Evolutionary conservation across 805 yeast genomes (phyloP).

Genomic region (Cyberlindnera galapagoensis): DNA sequence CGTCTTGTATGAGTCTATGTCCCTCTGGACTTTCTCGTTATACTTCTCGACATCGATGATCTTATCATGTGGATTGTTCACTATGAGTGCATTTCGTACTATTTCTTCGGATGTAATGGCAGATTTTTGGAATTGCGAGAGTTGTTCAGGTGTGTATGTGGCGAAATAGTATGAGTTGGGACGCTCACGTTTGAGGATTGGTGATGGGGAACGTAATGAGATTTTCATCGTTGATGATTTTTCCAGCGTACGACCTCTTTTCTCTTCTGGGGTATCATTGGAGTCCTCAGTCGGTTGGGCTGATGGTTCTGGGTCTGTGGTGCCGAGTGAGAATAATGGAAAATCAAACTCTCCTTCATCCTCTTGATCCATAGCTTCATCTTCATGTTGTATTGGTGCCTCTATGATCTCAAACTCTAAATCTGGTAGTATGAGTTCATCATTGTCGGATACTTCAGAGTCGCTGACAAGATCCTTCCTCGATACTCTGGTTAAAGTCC

Average conservation of each 20-base stretch:
- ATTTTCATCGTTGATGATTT: constrained; percentile 12
- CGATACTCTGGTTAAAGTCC: constrained; percentile 14
- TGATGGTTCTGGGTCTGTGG: not conserved
- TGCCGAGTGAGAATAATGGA: constrained; percentile 24
- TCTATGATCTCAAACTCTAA: constrained; percentile 24
- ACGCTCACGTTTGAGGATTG: constrained; percentile 19
- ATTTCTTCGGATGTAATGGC: constrained; percentile 19
- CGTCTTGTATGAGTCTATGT: constrained; percentile 4
- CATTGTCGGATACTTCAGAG: constrained; percentile 11
- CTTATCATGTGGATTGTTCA: constrained; percentile 7
- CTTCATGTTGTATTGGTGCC: constrained; percentile 1
- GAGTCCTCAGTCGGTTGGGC: too few relatives aligned
- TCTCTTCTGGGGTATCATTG: constrained; percentile 6
- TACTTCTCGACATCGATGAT: constrained; percentile 12
- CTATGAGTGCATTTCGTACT: constrained; percentile 2
- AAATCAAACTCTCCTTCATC: constrained; percentile 22
- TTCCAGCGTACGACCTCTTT: constrained; percentile 11
- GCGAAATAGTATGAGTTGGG: constrained; percentile 20
- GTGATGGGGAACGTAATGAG: constrained; percentile 22
- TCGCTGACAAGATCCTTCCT: constrained; percentile 18
- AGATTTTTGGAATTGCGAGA: constrained; percentile 4
- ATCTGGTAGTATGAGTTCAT: constrained; percentile 17
- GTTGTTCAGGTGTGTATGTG: constrained; percentile 6
- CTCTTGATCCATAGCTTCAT: constrained; percentile 2
- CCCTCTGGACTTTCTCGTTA: constrained; percentile 14